A percentile compares a stretch with the other conserved stretches of the same genome.
phyloP scores from a whole-genome alignment of 208 protist species.

The Crithidia sp. region DNA sequence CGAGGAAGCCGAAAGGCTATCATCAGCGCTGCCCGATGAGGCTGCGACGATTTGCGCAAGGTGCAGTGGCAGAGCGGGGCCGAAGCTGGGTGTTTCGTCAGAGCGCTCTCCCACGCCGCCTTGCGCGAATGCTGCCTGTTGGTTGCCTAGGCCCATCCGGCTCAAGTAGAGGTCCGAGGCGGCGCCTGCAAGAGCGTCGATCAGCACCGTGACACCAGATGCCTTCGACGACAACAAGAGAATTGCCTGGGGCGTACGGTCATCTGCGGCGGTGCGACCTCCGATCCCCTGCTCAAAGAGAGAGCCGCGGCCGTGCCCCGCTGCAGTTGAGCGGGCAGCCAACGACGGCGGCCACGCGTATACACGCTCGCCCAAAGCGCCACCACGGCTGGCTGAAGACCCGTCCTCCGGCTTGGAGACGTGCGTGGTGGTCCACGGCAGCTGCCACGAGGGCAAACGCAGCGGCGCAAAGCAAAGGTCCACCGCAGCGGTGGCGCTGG shows the following conservation, averaged over 20 bases:
- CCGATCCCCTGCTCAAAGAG: background rate
- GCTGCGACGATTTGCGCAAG: constrained; percentile 15
- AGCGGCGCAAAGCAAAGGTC: constrained; percentile 13
- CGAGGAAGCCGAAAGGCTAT: background rate
- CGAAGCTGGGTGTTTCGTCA: background rate
- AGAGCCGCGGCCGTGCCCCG: background rate
- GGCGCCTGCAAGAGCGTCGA: constrained; percentile 33
- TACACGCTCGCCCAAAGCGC: background rate
- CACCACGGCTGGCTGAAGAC: background rate
- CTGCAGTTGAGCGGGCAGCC: background rate
- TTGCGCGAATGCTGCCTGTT: background rate
- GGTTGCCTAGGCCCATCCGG: constrained; percentile 2
- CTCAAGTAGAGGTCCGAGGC: constrained; percentile 30
- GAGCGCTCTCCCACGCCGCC: background rate
- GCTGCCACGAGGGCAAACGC: constrained; percentile 13
- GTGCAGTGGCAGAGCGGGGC: constrained; percentile 21
- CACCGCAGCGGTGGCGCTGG: background rate
- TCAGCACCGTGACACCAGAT: constrained; percentile 17
- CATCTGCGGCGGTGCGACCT: background rate
- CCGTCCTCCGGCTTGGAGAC: background rate
- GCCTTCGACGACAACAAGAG: constrained; percentile 22
- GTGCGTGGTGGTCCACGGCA: constrained; percentile 19
- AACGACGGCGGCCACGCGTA: constrained; percentile 34
- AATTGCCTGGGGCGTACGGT: constrained; percentile 15
- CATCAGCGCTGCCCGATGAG: background rate